These are phyloP conservation scores for Astrothelium subdiscretum DNA, from an alignment of 495 filamentous ascomycete species.

Conservation along the genomic window DNA sequence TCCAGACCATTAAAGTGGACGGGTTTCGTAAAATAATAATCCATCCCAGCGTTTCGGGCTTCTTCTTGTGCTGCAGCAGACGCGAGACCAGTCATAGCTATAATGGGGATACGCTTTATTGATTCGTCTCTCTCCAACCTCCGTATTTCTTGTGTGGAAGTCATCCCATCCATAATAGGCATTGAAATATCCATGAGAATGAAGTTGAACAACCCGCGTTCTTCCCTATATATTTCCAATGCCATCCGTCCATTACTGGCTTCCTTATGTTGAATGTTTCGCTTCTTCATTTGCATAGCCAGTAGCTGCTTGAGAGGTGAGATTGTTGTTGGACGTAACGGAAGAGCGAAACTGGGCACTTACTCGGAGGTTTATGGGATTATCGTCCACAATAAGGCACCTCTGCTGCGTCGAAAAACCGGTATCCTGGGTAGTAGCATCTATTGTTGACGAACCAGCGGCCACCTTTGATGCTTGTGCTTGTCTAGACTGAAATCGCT, in stretches of 20 bases:
- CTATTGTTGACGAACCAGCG: no score
- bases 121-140: slow-evolving; percentile 5
- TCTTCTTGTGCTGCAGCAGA: slow-evolving; percentile 11
- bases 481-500: no score
- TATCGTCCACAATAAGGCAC: slow-evolving; percentile 1
- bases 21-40: slow-evolving; percentile 17
- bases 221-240: neutral
- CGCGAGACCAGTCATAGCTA: slow-evolving; percentile 18
- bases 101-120: slow-evolving; percentile 7
- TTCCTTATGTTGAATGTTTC: no score
- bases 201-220: neutral
- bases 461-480: neutral
- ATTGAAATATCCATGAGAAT: slow-evolving; percentile 19
- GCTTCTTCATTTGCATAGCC: no score
- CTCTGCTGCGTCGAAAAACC: neutral
- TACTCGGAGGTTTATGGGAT: slow-evolving; percentile 2
- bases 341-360: neutral
- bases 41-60: slow-evolving; percentile 12
- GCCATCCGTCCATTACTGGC: neutral
- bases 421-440: neutral
- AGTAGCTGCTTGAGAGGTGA: no score
- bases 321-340: no score
- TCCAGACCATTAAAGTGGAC: slow-evolving; percentile 16
- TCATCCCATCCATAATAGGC: slow-evolving; percentile 15
- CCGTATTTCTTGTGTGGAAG: slow-evolving; percentile 10